These are phyloP conservation scores for Boletus subcaerulescens DNA, from an alignment of 768 basidiomycete species.

Conservation along the genomic window DNA sequence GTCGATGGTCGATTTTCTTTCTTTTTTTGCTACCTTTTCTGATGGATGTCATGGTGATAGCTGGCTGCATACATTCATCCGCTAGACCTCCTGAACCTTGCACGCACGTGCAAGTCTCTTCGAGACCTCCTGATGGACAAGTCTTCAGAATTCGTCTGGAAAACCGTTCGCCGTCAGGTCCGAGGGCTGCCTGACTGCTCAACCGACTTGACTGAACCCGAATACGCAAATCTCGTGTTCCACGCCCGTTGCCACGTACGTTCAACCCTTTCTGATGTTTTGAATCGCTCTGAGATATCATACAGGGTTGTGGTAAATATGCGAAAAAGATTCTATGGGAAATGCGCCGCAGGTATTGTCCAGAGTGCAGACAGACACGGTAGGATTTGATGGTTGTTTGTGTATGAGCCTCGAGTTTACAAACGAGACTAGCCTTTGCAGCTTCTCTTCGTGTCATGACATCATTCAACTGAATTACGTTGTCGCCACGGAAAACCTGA, in stretches of 20 bases:
- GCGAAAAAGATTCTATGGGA: constrained; percentile 8
- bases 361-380: constrained; percentile 1
- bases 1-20: neutral
- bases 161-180: constrained; percentile 28
- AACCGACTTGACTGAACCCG: constrained; percentile 31
- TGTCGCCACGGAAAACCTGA: neutral
- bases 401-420: neutral
- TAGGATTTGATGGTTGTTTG: neutral
- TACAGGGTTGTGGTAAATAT: constrained; percentile 6
- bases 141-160: constrained; percentile 30
- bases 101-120: constrained; percentile 3
- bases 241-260: constrained; percentile 20
- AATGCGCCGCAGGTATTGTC: constrained; percentile 9
- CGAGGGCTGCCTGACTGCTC: constrained; percentile 33
- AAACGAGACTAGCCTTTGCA: neutral
- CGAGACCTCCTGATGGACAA: constrained; percentile 28
- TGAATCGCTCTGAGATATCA: neutral
- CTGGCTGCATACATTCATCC: constrained; percentile 1
- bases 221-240: constrained; percentile 43
- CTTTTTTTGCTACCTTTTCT: neutral
- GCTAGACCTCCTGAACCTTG: neutral
- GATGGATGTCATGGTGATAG: neutral
- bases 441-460: neutral
- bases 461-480: neutral
- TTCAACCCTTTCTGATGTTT: neutral